phyloP scores from a whole-genome alignment of 805 yeast genomes.

The Schwanniomyces yamadae region DNA sequence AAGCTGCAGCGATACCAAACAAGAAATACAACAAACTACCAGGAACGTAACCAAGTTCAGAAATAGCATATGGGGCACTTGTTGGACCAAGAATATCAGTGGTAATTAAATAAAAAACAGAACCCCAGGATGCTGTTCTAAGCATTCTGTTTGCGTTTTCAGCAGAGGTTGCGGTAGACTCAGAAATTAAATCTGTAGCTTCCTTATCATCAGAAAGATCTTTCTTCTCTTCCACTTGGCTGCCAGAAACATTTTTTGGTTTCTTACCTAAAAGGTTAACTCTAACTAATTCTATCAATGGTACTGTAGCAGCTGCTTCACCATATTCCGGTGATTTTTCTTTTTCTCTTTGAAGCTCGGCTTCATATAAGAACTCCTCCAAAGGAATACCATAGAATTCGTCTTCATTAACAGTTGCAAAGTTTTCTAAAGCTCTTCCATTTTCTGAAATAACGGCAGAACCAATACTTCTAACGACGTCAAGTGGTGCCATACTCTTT shows the following conservation, averaged over 20 bases:
- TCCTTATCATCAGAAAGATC: slow-evolving; percentile 1
- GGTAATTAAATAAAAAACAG: slow-evolving; percentile 47
- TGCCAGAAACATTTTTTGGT: background rate
- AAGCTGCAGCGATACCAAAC: slow-evolving; percentile 42
- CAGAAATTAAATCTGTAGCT: slow-evolving; percentile 1
- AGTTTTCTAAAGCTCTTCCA: slow-evolving; percentile 6
- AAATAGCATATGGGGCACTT: slow-evolving; percentile 45
- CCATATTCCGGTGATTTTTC: slow-evolving; percentile 7
- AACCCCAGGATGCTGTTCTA: slow-evolving; percentile 12
- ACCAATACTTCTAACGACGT: slow-evolving; percentile 8
- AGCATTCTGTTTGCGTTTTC: slow-evolving; percentile 10
- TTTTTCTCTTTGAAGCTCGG: slow-evolving; percentile 7
- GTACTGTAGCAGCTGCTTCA: slow-evolving; percentile 6
- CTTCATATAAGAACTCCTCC: slow-evolving; percentile 8
- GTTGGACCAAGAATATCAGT: slow-evolving; percentile 50
- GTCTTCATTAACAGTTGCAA: slow-evolving; percentile 2
- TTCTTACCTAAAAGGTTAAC: background rate
- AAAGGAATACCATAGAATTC: slow-evolving; percentile 5
- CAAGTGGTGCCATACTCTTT: slow-evolving; percentile 7
- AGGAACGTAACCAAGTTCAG: slow-evolving; percentile 46
- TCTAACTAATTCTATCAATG: slow-evolving; percentile 3
- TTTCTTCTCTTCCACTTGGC: background rate
- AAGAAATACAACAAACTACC: slow-evolving; percentile 41
- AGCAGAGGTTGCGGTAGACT: background rate
- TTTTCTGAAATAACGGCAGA: slow-evolving; percentile 5